Base-by-base conservation (phyloP, 331 rosid species). In the Cydonia oblonga region DNA sequence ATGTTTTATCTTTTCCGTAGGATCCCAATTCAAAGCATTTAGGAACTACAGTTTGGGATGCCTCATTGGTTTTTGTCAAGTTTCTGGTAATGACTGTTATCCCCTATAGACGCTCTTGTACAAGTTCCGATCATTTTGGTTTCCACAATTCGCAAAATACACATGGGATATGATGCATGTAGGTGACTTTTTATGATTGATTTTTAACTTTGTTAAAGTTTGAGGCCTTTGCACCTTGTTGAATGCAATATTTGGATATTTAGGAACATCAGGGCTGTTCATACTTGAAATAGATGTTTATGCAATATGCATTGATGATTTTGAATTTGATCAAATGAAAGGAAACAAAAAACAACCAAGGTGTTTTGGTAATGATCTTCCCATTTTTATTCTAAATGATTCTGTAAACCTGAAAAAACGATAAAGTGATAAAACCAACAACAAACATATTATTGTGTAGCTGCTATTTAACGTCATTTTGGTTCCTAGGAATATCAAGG, bases 31-130 rank as follows among this genome's bases (percentile, higher is more conserved):
- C 98, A 56, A 91, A 91, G 86, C 97, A 93, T 86, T 76, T 89
- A 65, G 98, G 98, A 76, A 93, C 98, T 51, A 93, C 98, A 1
- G 95, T 93, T 38, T 93, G 98, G 98, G 97, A 93, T 81, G 97
- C 98, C 28, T 93, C 98, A 76, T 90, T 93, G 71, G 98, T 90
- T 13, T 89, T 93, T 58, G 85, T 59, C 76, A 93, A 91, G 81
- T 93, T 85, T 86, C 89, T 93, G 83, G 97, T 93, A 86, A 79
- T 81, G 74, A 65, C 63, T 68, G 33, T 52, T 44, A 64, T 68
- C 64, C 74, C 26, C 74, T 51, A 65, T 32, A 5, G 59, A 30
- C 53, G 66, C 75, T 77, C 65, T 32, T 25, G 57, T 40, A 69
- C 19, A 60, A 38, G n/a, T 71, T 71, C 22, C 13, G 28, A 23